Percentiles rank a stretch among this genome's conserved stretches.
Evolutionary conservation across 2,329 filamentous ascomycete genomes (phyloP).

Genomic region (Aureobasidium sp.): DNA sequence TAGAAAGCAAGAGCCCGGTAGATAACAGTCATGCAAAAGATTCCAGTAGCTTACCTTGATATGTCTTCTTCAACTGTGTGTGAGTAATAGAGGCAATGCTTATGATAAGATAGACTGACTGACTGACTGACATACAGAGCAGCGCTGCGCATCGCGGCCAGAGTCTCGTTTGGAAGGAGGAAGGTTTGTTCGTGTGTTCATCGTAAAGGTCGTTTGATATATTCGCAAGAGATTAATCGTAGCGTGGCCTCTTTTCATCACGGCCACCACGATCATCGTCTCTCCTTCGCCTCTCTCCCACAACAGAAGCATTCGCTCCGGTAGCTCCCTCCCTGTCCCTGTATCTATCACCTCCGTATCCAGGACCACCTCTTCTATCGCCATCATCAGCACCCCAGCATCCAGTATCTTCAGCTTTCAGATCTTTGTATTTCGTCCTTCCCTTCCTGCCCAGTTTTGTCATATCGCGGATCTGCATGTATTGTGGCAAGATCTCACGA

Average conservation of each 20-base stretch:
- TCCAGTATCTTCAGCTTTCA: slow-evolving; percentile 85
- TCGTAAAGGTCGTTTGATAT: neutral
- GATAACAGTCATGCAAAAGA: neutral
- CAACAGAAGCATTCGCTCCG: slow-evolving; percentile 62
- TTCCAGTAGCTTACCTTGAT: neutral
- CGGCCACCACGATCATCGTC: slow-evolving; percentile 30
- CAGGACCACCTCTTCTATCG: slow-evolving; percentile 38
- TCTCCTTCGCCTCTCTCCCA: slow-evolving; percentile 52
- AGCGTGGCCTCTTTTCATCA: slow-evolving; percentile 36
- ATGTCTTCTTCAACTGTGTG: neutral
- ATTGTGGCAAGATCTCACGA: slow-evolving; percentile 76
- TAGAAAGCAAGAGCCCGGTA: neutral
- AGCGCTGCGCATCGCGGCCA: too few relatives aligned
- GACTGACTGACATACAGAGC: too few relatives aligned
- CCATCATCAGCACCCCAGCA: slow-evolving; percentile 58
- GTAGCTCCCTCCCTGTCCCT: slow-evolving; percentile 42
- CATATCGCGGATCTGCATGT: slow-evolving; percentile 88
- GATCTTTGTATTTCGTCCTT: slow-evolving; percentile 78
- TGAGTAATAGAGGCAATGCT: too few relatives aligned
- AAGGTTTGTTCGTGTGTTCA: neutral
- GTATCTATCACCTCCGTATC: slow-evolving; percentile 58
- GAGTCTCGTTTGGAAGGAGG: too few relatives aligned
- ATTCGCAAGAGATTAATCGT: slow-evolving; percentile 20
- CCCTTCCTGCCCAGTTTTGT: slow-evolving; percentile 90
- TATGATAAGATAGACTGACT: too few relatives aligned